Conservation (phyloP, 1,139 yeast genomes). For the Diutina ranongensis region DNA sequence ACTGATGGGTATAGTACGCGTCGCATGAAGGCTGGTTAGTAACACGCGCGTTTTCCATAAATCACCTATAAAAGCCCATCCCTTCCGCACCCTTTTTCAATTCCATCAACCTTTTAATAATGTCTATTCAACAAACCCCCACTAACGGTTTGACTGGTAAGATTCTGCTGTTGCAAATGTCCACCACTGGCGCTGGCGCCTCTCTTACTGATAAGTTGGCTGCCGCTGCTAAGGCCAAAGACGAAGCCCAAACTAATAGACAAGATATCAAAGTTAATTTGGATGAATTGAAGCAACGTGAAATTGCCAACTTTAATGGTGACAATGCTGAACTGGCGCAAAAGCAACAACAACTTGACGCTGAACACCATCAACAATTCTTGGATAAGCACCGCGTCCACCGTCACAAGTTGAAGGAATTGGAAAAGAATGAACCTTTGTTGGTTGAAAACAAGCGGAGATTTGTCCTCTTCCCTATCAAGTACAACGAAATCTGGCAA, state of each 20-base stretch:
- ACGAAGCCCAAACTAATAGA: slow-evolving; percentile 14
- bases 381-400: slow-evolving; percentile 51
- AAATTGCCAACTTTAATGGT: background rate
- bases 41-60: background rate
- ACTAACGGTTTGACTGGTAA: slow-evolving; percentile 39
- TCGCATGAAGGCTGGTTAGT: slow-evolving; percentile 4
- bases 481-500: slow-evolving; percentile 97
- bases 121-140: slow-evolving; percentile 35
- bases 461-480: slow-evolving; percentile 93
- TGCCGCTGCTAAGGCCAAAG: slow-evolving; percentile 33
- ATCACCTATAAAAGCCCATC: background rate
- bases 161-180: slow-evolving; percentile 31
- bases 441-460: slow-evolving; percentile 78
- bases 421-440: slow-evolving; percentile 84
- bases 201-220: slow-evolving; percentile 36
- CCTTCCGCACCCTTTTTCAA: background rate
- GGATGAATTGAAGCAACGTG: background rate
- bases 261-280: background rate
- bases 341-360: background rate
- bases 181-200: slow-evolving; percentile 18
- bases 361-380: slow-evolving; percentile 36
- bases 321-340: background rate
- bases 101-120: slow-evolving; percentile 1
- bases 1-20: background rate
- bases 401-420: slow-evolving; percentile 59